These are phyloP conservation scores for Suillus variegatus DNA, from an alignment of 768 basidiomycete species.

Conservation along the genomic window DNA sequence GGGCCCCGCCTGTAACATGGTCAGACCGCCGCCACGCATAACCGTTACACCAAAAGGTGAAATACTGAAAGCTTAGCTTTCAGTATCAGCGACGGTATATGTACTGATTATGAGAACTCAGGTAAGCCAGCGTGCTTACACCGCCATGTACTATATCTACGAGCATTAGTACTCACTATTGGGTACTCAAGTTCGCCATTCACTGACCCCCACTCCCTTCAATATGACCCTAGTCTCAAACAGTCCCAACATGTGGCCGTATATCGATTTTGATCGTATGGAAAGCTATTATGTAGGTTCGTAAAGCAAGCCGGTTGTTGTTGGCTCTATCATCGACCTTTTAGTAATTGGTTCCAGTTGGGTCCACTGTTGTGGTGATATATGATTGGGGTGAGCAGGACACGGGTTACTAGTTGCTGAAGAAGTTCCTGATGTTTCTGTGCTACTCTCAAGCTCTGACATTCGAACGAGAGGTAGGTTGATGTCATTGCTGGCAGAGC, in stretches of 20 bases:
- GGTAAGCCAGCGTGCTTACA: no score
- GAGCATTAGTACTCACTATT: no score
- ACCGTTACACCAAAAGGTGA: no score
- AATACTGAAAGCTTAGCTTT: no score
- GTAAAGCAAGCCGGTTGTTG: background rate
- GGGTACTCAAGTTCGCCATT: background rate
- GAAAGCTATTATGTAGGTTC: background rate
- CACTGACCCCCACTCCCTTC: background rate
- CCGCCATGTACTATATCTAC: no score
- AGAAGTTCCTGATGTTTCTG: background rate
- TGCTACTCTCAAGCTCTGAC: background rate
- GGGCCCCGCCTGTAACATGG: no score
- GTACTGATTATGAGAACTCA: no score
- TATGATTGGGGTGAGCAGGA: conserved; percentile 2
- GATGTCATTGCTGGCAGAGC: background rate
- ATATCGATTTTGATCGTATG: background rate
- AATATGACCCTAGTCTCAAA: background rate
- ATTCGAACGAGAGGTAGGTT: background rate
- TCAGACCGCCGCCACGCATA: no score
- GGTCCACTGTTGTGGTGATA: background rate
- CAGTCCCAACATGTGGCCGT: background rate
- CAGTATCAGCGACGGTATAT: no score
- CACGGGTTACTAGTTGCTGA: background rate
- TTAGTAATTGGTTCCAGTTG: background rate
- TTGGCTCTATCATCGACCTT: background rate